Conservation (phyloP, 305 asterid species). For the Fraxinus greggii region DNA sequence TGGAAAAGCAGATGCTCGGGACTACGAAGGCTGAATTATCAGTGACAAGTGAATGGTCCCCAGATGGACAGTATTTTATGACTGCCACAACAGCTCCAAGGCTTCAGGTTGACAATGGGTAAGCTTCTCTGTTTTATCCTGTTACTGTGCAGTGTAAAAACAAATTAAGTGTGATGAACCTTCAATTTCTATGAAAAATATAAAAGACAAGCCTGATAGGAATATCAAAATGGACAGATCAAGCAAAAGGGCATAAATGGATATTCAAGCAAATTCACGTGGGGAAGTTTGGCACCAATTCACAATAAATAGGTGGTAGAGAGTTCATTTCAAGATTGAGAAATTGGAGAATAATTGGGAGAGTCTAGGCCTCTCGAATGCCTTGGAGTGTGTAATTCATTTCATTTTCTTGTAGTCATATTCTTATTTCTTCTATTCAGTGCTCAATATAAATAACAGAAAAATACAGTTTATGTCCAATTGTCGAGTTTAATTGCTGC, state of each 20-base stretch:
- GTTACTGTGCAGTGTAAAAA: not conserved
- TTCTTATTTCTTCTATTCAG: not conserved
- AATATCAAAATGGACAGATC: not conserved
- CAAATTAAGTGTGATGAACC: not conserved
- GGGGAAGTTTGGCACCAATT: not conserved
- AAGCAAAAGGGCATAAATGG: not conserved
- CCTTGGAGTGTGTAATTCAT: not conserved
- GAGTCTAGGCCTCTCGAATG: not conserved
- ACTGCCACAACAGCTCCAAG: constrained; percentile 98
- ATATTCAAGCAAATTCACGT: not conserved
- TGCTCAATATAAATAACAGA: not conserved
- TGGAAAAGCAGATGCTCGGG: constrained; percentile 70
- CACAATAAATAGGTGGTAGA: not conserved
- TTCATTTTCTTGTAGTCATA: not conserved
- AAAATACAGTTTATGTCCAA: not conserved
- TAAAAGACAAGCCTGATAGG: not conserved
- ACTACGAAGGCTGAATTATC: constrained; percentile 87
- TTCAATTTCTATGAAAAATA: not conserved
- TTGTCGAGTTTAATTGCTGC: not conserved
- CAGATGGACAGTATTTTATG: constrained; percentile 88
- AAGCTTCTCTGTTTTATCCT: constrained; percentile 27
- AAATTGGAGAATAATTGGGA: not conserved
- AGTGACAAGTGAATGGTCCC: constrained; percentile 97
- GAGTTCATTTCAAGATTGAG: not conserved
- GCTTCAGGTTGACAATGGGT: constrained; percentile 98